Conservation (phyloP, 805 yeast species). For the Candida schatavii region DNA sequence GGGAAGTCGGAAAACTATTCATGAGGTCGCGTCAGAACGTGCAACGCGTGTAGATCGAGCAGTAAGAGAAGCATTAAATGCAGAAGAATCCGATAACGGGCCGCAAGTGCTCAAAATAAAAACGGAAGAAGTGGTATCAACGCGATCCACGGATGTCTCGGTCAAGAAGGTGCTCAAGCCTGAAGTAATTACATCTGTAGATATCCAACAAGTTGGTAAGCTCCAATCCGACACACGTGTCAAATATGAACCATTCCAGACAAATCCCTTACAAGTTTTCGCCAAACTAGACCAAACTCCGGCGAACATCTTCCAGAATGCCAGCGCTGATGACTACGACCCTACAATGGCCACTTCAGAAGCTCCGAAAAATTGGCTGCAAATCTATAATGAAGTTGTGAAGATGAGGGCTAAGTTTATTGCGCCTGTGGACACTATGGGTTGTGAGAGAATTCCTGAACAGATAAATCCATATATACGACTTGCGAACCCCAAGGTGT, state of each 20-base stretch:
- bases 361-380: constrained; percentile 47
- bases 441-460: constrained; percentile 65
- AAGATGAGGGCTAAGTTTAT: constrained; percentile 60
- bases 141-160: neutral
- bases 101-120: neutral
- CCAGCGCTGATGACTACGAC: constrained; percentile 5
- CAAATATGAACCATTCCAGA: constrained; percentile 3
- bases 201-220: neutral
- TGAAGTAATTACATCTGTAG: neutral
- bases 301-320: constrained; percentile 12
- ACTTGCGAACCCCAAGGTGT: constrained; percentile 32
- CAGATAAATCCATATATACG: constrained; percentile 37
- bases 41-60: no score
- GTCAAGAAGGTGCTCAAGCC: neutral
- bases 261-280: constrained; percentile 5
- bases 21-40: no score
- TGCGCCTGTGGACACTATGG: constrained; percentile 90
- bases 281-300: neutral
- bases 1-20: no score
- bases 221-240: neutral
- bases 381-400: constrained; percentile 58
- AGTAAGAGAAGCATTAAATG: no score
- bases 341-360: neutral
- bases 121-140: neutral
- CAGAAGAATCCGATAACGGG: no score